phyloP scores from a whole-genome alignment of 805 yeast species.

The Candida hungchunana region DNA sequence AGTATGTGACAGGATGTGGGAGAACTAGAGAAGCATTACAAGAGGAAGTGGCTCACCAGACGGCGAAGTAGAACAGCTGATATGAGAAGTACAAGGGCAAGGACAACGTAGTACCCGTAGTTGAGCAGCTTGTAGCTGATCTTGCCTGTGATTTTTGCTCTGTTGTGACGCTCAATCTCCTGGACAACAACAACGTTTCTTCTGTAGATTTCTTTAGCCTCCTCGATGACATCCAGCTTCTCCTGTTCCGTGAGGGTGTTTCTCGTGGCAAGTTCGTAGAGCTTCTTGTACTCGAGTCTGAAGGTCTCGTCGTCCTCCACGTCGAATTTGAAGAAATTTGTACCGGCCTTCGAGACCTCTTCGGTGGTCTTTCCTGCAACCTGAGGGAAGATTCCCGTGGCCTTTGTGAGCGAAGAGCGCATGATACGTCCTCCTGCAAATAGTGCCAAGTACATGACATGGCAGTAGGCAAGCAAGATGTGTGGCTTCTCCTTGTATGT shows the following conservation, averaged over 20 bases:
- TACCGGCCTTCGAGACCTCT: slow-evolving; percentile 57
- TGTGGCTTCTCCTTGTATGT: slow-evolving; percentile 62
- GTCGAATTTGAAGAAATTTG: slow-evolving; percentile 69
- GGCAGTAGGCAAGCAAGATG: slow-evolving; percentile 73
- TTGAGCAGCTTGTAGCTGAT: slow-evolving; percentile 50
- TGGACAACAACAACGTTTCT: slow-evolving; percentile 56
- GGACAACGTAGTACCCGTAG: slow-evolving; percentile 44
- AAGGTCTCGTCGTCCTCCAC: slow-evolving; percentile 62
- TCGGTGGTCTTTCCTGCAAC: slow-evolving; percentile 61
- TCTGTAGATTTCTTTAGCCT: slow-evolving; percentile 59
- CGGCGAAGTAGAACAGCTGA: slow-evolving; percentile 34
- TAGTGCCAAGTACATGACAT: slow-evolving; percentile 77
- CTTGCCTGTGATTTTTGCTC: slow-evolving; percentile 49
- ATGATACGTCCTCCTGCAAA: slow-evolving; percentile 83
- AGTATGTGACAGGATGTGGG: not conserved
- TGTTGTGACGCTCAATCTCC: slow-evolving; percentile 67
- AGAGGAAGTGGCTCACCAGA: slow-evolving; percentile 20
- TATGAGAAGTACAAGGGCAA: slow-evolving; percentile 31
- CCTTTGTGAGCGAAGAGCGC: slow-evolving; percentile 59
- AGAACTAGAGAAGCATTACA: slow-evolving; percentile 1
- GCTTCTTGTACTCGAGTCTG: slow-evolving; percentile 64
- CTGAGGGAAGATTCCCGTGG: slow-evolving; percentile 73
- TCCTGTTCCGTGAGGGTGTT: slow-evolving; percentile 64
- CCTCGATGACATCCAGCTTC: slow-evolving; percentile 65
- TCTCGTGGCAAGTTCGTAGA: slow-evolving; percentile 74